phyloP scores from a whole-genome alignment of 495 filamentous ascomycete genomes.

The Neurospora cerealis region DNA sequence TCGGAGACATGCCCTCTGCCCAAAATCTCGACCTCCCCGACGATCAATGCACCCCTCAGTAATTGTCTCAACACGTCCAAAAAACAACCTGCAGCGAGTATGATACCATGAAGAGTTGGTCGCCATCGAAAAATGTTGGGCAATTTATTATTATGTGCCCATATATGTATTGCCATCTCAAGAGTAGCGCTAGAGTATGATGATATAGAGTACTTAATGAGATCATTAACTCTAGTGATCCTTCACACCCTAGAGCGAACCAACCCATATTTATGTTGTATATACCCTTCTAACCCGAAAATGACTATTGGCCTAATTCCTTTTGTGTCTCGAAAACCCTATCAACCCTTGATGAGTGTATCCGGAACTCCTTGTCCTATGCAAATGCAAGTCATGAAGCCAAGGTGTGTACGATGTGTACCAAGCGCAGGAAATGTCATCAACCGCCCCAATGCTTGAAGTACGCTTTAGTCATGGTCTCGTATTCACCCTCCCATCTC shows the following conservation, averaged over 20 bases:
- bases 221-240: background rate
- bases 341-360: background rate
- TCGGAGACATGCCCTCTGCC: constrained; percentile 75
- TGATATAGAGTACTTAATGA: background rate
- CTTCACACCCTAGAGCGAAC: background rate
- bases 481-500: constrained; percentile 20
- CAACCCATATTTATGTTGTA: background rate
- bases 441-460: background rate
- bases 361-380: background rate
- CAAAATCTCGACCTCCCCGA: constrained; percentile 64
- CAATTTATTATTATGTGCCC: background rate
- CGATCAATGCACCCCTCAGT: constrained; percentile 64
- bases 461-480: no score
- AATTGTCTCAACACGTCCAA: constrained; percentile 9
- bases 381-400: background rate
- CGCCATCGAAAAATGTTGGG: background rate
- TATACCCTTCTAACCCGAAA: background rate
- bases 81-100: background rate
- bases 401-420: background rate
- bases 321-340: background rate
- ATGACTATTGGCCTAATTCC: background rate
- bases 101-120: background rate
- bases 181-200: background rate
- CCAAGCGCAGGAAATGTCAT: background rate
- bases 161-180: background rate